phyloP scores from a whole-genome alignment of 2,329 filamentous ascomycete genomes.

The Pyrenophora graminea region DNA sequence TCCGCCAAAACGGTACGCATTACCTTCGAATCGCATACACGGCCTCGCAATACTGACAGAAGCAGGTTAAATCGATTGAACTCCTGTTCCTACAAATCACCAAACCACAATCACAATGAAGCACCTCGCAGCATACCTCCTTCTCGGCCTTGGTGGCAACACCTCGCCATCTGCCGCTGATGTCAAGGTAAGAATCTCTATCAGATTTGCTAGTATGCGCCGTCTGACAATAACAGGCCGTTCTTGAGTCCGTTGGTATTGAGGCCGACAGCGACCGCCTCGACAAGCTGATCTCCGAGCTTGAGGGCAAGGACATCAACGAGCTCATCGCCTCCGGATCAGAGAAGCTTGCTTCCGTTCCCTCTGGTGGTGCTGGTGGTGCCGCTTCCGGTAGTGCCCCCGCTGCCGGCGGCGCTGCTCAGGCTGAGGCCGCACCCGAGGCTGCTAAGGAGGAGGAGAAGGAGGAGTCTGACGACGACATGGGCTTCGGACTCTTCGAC shows the following conservation, averaged over 20 bases:
- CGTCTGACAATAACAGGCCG: conserved; percentile 59
- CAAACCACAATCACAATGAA: conserved; percentile 77
- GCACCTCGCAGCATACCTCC: conserved; percentile 99
- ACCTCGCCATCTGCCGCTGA: conserved; percentile 81
- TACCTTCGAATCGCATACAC: background rate
- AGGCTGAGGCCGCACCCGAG: conserved; percentile 53
- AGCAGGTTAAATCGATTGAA: conserved; percentile 83
- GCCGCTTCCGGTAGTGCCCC: conserved; percentile 67
- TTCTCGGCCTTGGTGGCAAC: conserved; percentile 94
- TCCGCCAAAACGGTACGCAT: conserved; percentile 81
- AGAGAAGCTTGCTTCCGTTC: conserved; percentile 94
- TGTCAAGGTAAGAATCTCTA: conserved; percentile 55
- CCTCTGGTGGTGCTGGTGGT: conserved; percentile 83
- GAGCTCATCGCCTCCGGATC: conserved; percentile 93
- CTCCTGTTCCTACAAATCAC: conserved; percentile 69
- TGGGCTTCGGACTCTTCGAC: conserved; percentile 77
- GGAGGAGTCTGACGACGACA: conserved; percentile 74
- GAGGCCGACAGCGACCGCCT: conserved; percentile 88
- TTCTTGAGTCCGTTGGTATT: conserved; percentile 92
- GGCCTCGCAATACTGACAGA: conserved; percentile 25
- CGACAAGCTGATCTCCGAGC: conserved; percentile 83
- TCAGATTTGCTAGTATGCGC: background rate
- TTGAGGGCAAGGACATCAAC: conserved; percentile 88
- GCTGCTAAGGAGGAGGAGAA: conserved; percentile 75
- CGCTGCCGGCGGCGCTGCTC: conserved; percentile 64